Percentiles rank a stretch among this genome's conserved stretches.
phyloP scores from a whole-genome alignment of 495 filamentous ascomycete species.

The Penicillium robsamsonii region DNA sequence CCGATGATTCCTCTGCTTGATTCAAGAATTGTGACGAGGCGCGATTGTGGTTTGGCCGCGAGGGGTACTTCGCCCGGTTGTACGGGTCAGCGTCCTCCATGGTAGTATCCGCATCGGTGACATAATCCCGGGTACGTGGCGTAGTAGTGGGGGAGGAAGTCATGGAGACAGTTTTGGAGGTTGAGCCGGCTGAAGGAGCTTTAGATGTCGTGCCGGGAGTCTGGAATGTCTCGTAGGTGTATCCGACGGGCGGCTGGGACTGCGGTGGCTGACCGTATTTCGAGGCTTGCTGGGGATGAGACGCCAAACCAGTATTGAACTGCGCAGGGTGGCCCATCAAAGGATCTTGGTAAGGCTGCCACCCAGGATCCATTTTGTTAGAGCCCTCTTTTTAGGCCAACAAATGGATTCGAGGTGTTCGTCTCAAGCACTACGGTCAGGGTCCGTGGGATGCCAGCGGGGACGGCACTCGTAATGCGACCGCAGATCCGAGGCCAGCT shows the following conservation, averaged over 20 bases:
- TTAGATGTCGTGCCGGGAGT: constrained; percentile 42
- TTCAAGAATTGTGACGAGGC: constrained; percentile 63
- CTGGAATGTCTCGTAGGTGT: constrained; percentile 74
- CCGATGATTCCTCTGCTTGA: constrained; percentile 69
- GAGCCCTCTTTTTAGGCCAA: background rate
- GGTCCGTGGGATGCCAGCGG: constrained; percentile 30
- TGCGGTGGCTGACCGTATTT: constrained; percentile 52
- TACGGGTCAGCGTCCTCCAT: constrained; percentile 94
- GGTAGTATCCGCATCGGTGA: constrained; percentile 73
- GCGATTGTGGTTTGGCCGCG: constrained; percentile 64
- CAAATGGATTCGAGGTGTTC: constrained; percentile 22
- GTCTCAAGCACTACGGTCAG: constrained; percentile 35
- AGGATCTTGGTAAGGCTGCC: constrained; percentile 53
- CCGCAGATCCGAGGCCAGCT: constrained; percentile 17
- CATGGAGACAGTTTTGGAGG: constrained; percentile 53
- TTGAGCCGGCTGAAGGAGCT: constrained; percentile 51
- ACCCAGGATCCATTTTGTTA: constrained; percentile 49
- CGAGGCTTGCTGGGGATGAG: constrained; percentile 41
- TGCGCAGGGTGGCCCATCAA: constrained; percentile 44
- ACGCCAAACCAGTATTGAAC: constrained; percentile 41
- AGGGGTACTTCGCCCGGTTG: constrained; percentile 72
- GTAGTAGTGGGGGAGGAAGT: constrained; percentile 63
- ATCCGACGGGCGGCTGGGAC: constrained; percentile 62
- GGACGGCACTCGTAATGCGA: constrained; percentile 33
- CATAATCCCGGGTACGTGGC: constrained; percentile 65